Conservation (phyloP, 2,329 filamentous ascomycete species). For the Venturia pyrina region DNA sequence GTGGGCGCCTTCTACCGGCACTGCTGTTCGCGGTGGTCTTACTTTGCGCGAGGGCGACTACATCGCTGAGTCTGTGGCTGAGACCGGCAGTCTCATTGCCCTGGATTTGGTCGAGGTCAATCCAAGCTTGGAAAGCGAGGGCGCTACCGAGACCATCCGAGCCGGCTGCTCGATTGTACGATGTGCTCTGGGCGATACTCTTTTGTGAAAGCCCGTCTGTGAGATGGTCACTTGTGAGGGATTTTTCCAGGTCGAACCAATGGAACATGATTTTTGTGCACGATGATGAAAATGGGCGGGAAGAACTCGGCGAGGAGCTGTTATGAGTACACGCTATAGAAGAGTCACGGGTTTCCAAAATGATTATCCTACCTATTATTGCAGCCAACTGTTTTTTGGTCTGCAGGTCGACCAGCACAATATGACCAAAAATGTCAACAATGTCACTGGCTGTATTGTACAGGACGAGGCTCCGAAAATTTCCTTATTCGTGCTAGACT, state of each 20-base stretch:
- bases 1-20: conserved; percentile 94
- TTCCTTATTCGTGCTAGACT: not conserved
- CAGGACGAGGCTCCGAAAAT: not conserved
- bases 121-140: conserved; percentile 40
- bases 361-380: not conserved
- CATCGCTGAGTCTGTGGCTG: conserved; percentile 65
- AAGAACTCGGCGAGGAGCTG: not conserved
- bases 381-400: no score
- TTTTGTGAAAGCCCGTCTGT: conserved; percentile 45
- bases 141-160: conserved; percentile 75
- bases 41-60: conserved; percentile 94
- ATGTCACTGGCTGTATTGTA: not conserved
- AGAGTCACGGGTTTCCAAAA: no score
- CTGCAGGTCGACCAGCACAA: not conserved
- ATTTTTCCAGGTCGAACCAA: not conserved
- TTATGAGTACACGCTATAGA: not conserved
- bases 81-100: conserved; percentile 46
- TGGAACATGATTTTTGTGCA: not conserved
- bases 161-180: conserved; percentile 86
- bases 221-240: not conserved
- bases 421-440: not conserved
- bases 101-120: conserved; percentile 49
- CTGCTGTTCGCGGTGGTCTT: conserved; percentile 83
- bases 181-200: conserved; percentile 83
- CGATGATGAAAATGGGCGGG: not conserved